Conservation (phyloP, 2,329 filamentous ascomycete genomes). For the Pseudogymnoascus sp. region DNA sequence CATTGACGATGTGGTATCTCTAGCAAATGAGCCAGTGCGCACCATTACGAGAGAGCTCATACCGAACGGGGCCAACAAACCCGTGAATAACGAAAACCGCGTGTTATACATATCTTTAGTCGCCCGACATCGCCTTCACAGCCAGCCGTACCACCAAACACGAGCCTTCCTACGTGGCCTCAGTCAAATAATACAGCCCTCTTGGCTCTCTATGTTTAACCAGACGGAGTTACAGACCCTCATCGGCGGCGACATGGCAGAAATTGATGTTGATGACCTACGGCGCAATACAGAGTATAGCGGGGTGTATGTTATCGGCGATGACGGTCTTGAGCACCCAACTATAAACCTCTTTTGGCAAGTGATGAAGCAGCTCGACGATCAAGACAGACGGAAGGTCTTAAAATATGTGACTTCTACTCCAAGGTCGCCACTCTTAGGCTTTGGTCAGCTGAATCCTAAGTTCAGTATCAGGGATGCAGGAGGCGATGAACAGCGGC, state of each 20-base stretch:
- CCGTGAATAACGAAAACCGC: slow-evolving; percentile 86
- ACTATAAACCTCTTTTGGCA: slow-evolving; percentile 86
- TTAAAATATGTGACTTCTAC: slow-evolving; percentile 95
- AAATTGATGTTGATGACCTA: slow-evolving; percentile 82
- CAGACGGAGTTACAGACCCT: slow-evolving; percentile 89
- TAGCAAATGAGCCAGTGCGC: slow-evolving; percentile 39
- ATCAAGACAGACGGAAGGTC: slow-evolving; percentile 72
- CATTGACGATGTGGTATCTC: slow-evolving; percentile 61
- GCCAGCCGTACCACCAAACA: slow-evolving; percentile 74
- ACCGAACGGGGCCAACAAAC: slow-evolving; percentile 63
- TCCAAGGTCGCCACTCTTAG: slow-evolving; percentile 78
- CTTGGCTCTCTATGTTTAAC: slow-evolving; percentile 98
- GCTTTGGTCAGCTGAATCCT: slow-evolving; percentile 79
- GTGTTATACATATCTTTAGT: slow-evolving; percentile 92
- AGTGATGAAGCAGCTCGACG: slow-evolving; percentile 68
- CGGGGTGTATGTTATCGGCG: slow-evolving; percentile 81
- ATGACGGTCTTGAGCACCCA: slow-evolving; percentile 77
- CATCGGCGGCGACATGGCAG: slow-evolving; percentile 76
- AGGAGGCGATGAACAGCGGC: slow-evolving; percentile 62
- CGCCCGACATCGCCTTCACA: slow-evolving; percentile 74
- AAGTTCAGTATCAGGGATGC: slow-evolving; percentile 84
- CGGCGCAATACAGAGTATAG: slow-evolving; percentile 78
- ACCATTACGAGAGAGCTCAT: slow-evolving; percentile 69
- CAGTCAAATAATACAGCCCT: slow-evolving; percentile 77
- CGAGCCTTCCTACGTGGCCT: slow-evolving; percentile 81